Conservation (phyloP, 495 filamentous ascomycete species). For the Cryomyces minteri region DNA sequence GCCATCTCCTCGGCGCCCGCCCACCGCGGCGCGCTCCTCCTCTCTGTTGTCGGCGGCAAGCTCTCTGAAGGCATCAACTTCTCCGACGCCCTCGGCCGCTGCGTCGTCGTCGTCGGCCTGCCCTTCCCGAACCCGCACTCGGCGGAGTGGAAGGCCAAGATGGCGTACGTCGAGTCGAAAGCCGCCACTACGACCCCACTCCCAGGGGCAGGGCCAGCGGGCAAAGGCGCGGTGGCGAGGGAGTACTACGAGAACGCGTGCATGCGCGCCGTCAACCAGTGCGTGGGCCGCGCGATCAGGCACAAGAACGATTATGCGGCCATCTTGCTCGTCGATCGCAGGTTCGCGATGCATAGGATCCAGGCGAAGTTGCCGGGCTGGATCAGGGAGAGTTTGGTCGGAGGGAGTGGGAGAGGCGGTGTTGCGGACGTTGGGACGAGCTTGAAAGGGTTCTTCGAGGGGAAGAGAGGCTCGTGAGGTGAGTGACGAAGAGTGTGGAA, state of each 20-base stretch:
- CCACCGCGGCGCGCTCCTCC: constrained; percentile 55
- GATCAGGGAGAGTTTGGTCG: constrained; percentile 50
- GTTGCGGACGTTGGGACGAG: constrained; percentile 31
- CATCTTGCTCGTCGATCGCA: constrained; percentile 66
- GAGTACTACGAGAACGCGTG: constrained; percentile 92
- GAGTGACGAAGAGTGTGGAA: too few relatives aligned
- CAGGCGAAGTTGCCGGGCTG: constrained; percentile 68
- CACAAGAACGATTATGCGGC: constrained; percentile 79
- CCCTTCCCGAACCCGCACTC: constrained; percentile 86
- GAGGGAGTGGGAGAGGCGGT: constrained; percentile 26
- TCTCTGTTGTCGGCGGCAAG: constrained; percentile 91
- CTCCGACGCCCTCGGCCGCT: constrained; percentile 75
- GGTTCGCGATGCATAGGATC: constrained; percentile 53
- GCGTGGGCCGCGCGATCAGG: constrained; percentile 79
- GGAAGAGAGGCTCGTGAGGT: not conserved
- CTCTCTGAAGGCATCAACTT: constrained; percentile 98
- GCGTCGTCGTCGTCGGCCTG: constrained; percentile 73
- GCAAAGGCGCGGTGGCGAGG: constrained; percentile 28
- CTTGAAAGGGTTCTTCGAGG: constrained; percentile 30
- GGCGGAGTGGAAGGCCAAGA: constrained; percentile 81
- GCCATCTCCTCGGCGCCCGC: constrained; percentile 32
- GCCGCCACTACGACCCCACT: constrained; percentile 18
- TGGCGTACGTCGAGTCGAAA: constrained; percentile 67
- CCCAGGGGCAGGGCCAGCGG: not conserved
- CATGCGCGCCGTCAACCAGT: constrained; percentile 95